Percentiles rank a stretch among this genome's conserved stretches.
phyloP scores from a whole-genome alignment of 352 stramenopile species.

The Pilasporangium apinafurcum region DNA sequence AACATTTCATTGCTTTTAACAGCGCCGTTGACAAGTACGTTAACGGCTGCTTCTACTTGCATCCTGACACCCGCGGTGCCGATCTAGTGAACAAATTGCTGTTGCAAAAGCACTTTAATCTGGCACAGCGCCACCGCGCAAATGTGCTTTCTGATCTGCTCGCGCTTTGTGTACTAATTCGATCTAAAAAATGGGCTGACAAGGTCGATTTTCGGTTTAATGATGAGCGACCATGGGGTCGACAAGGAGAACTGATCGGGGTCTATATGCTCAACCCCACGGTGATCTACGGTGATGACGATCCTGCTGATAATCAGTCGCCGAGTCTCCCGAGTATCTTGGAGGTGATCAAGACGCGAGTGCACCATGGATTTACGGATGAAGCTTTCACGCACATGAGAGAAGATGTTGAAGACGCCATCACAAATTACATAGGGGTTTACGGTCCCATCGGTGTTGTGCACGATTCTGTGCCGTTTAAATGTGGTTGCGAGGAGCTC shows the following conservation, averaged over 20 bases:
- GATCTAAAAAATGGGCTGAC: slow-evolving; percentile 61
- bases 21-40: slow-evolving; percentile 48
- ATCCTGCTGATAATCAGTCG: too few relatives aligned
- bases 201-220: slow-evolving; percentile 75
- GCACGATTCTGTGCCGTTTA: slow-evolving; percentile 61
- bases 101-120: slow-evolving; percentile 38
- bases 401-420: slow-evolving; percentile 32
- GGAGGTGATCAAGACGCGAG: slow-evolving; percentile 55
- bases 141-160: slow-evolving; percentile 48
- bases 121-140: slow-evolving; percentile 44
- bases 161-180: slow-evolving; percentile 42
- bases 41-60: slow-evolving; percentile 66
- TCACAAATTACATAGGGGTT: slow-evolving; percentile 53
- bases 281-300: slow-evolving; percentile 46
- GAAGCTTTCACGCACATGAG: slow-evolving; percentile 48
- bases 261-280: slow-evolving; percentile 45
- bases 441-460: slow-evolving; percentile 56
- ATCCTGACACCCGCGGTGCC: slow-evolving; percentile 28
- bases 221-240: slow-evolving; percentile 55
- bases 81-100: slow-evolving; percentile 53
- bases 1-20: slow-evolving; percentile 48
- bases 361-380: slow-evolving; percentile 53
- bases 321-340: slow-evolving; percentile 43
- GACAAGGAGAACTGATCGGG: slow-evolving; percentile 30
- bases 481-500: slow-evolving; percentile 63